These are phyloP conservation scores for Termitomyces sp. DNA, from an alignment of 768 basidiomycete species.

Conservation along the genomic window DNA sequence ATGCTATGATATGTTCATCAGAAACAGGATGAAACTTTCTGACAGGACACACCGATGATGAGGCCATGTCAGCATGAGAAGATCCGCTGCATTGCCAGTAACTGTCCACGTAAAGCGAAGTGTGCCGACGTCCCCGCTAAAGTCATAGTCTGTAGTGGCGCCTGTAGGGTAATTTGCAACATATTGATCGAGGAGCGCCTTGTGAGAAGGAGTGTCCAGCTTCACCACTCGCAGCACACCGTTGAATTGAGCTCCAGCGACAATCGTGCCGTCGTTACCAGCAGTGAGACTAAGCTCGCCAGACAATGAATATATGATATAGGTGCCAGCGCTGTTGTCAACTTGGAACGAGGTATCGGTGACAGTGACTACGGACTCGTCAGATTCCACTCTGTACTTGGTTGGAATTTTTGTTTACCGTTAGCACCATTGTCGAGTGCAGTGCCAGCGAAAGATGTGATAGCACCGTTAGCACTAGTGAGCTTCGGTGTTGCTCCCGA, in stretches of 20 bases:
- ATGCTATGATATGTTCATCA: neutral
- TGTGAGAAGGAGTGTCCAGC: constrained; percentile 21
- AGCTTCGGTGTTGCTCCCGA: constrained; percentile 26
- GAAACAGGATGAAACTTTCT: neutral
- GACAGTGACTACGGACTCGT: constrained; percentile 16
- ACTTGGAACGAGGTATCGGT: constrained; percentile 26
- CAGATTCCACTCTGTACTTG: neutral
- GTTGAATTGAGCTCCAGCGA: constrained; percentile 19
- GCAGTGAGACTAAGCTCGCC: constrained; percentile 26
- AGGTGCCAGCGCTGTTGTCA: constrained; percentile 25
- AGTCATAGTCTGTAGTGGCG: constrained; percentile 25
- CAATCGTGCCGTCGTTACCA: constrained; percentile 18
- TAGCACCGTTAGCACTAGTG: constrained; percentile 25
- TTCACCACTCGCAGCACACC: constrained; percentile 29
- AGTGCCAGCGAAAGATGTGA: constrained; percentile 25
- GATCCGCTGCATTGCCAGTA: constrained; percentile 22
- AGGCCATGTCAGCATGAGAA: constrained; percentile 32
- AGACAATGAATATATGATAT: constrained; percentile 28
- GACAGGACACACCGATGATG: constrained; percentile 27
- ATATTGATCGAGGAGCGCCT: constrained; percentile 25
- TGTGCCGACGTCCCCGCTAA: constrained; percentile 24
- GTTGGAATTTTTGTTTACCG: constrained; percentile 8
- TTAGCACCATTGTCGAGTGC: constrained; percentile 17
- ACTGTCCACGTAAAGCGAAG: constrained; percentile 30
- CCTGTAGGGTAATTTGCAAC: constrained; percentile 27